phyloP scores from a whole-genome alignment of 257 asterid species.

The Solanum bukasovii region DNA sequence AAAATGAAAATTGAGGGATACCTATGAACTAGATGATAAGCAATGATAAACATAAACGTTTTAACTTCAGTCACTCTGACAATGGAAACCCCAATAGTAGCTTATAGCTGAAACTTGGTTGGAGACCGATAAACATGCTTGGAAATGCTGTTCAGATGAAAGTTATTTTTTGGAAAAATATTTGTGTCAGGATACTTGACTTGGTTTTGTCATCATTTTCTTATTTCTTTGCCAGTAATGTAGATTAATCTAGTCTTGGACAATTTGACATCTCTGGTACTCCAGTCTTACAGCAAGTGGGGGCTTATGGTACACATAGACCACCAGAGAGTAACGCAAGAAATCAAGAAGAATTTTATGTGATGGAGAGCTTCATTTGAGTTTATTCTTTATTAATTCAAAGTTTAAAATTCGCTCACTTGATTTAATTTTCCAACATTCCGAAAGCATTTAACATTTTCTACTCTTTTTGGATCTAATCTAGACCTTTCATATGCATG shows the following conservation, averaged over 20 bases:
- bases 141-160: background rate
- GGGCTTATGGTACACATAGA: background rate
- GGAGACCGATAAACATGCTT: background rate
- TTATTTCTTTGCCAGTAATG: background rate
- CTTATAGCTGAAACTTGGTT: background rate
- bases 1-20: background rate
- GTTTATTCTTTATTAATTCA: background rate
- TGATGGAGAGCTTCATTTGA: background rate
- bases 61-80: background rate
- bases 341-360: background rate
- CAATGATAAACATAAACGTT: background rate
- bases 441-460: background rate
- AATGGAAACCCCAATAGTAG: background rate
- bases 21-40: background rate
- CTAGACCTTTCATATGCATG: background rate
- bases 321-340: background rate
- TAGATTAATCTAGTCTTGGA: background rate
- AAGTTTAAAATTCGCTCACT: background rate
- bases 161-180: background rate
- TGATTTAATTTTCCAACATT: background rate
- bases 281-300: background rate
- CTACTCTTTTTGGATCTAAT: background rate
- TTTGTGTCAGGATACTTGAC: background rate
- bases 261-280: background rate
- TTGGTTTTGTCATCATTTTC: background rate